Conservation (phyloP, 176 grass and related monocot genomes). For the Olyra latifolia region DNA sequence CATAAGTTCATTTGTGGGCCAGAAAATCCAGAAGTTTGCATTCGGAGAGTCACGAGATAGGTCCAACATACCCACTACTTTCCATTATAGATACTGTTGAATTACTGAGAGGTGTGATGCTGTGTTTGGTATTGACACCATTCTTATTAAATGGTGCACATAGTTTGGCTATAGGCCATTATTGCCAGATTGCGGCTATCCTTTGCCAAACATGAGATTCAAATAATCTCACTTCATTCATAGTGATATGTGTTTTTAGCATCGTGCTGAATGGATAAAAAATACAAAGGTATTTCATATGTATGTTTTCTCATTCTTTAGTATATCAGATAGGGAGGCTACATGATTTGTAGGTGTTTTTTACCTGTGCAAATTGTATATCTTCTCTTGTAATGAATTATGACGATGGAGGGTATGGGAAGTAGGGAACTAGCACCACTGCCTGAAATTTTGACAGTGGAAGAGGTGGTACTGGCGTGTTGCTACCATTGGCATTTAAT, state of each 20-base stretch:
- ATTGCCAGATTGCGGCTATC: background rate
- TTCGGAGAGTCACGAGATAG: background rate
- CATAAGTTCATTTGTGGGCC: background rate
- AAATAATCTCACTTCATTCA: background rate
- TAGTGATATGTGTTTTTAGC: background rate
- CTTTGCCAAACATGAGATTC: background rate
- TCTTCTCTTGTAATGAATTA: background rate
- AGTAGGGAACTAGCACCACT: background rate
- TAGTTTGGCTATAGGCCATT: background rate
- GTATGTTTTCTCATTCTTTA: background rate
- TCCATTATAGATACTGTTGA: background rate
- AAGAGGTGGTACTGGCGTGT: background rate
- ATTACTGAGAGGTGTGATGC: background rate
- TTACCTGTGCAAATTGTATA: background rate
- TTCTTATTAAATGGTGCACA: background rate
- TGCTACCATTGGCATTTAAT: background rate
- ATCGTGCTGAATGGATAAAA: background rate
- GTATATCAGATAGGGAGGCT: slow-evolving; percentile 9
- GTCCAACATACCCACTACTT: background rate
- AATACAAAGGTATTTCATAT: background rate
- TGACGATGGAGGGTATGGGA: background rate
- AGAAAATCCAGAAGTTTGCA: background rate
- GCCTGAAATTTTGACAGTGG: background rate
- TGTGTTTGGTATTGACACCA: background rate
- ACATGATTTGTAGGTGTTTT: background rate